Base-by-base conservation (phyloP, 148 eudicot genomes). In the Rhododendron kiyosumense region DNA sequence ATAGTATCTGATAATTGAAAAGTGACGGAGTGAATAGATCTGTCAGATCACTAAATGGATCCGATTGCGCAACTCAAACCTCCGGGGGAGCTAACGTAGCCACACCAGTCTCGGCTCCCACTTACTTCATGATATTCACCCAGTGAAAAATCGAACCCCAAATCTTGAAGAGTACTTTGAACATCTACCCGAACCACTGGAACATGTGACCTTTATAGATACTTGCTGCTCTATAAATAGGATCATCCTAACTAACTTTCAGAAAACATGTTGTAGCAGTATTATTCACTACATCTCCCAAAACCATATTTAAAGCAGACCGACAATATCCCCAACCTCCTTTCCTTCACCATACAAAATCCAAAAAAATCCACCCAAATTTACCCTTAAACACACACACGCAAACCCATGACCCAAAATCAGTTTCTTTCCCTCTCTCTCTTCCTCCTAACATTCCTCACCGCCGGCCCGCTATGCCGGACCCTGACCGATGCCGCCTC, bases 111-210 rank as follows among this genome's bases (percentile, higher is more conserved):
- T 0, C 5, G 45, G 5, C 43, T 5, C 45, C 45, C 45, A 41
- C 45, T 41, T 41, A 41, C 7, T 41, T 41, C 0, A 6, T 41
- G 45, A 0, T 41, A 0, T 8, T 41, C 7, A 41, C 1, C 8
- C 45, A 0, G 1, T 6, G 0, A 0, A 5, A 6, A 41, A 41
- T 41, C 7, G 1, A 41, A 41, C 7, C 8, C 7, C 45, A 41
- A 41, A 41, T 41, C 45, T 41, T 41, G 0, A 6, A 0, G 0
- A 41, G 1, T 6, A 41, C 1, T 41, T 0, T 6, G 7, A 0
- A 41, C 1, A 41, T 41, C 45, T 0, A 5, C 1, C 0, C 8
- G 1, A 41, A 41, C 1, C 8, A 6, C 0, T 0, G 7, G 45
- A 1, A 41, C 8, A 41, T 41, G 45, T 41, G 45, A 48, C 51